These are phyloP conservation scores for Xylaria sp. DNA, from an alignment of 2,329 filamentous ascomycete species.

Conservation along the genomic window DNA sequence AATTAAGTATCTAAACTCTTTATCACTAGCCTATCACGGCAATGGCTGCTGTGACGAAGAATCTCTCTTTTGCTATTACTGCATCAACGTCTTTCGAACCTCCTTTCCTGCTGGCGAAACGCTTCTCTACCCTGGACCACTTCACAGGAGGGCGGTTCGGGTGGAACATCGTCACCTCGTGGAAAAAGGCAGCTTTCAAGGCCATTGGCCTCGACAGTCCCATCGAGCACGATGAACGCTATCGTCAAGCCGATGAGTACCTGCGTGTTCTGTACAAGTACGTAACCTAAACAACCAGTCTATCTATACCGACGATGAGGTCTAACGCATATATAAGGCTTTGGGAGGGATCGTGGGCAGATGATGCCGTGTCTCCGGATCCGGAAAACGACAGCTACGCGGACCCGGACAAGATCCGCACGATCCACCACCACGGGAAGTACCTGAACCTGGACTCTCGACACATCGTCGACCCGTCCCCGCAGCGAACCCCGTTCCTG, in stretches of 20 bases:
- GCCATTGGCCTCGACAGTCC: slow-evolving; percentile 61
- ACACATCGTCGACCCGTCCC: slow-evolving; percentile 56
- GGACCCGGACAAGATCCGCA: slow-evolving; percentile 60
- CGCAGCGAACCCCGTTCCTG: slow-evolving; percentile 59
- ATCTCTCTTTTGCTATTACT: slow-evolving; percentile 64
- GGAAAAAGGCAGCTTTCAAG: slow-evolving; percentile 64
- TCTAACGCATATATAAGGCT: slow-evolving; percentile 40
- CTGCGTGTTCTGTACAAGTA: slow-evolving; percentile 64
- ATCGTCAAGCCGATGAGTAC: slow-evolving; percentile 64
- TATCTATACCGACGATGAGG: neutral
- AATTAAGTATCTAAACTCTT: neutral
- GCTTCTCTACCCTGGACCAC: slow-evolving; percentile 65
- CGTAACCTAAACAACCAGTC: slow-evolving; percentile 13
- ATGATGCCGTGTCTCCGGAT: slow-evolving; percentile 59
- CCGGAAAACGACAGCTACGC: slow-evolving; percentile 57
- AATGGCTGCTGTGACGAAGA: slow-evolving; percentile 69
- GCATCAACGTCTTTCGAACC: slow-evolving; percentile 65
- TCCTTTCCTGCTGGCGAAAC: slow-evolving; percentile 63
- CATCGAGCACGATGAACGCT: slow-evolving; percentile 64
- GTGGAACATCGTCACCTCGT: slow-evolving; percentile 64
- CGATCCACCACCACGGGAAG: slow-evolving; percentile 63
- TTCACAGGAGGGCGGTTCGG: slow-evolving; percentile 63
- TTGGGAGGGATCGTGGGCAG: slow-evolving; percentile 59
- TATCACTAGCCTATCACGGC: slow-evolving; percentile 58
- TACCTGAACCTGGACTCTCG: slow-evolving; percentile 51